phyloP scores from a whole-genome alignment of 2,329 filamentous ascomycete genomes.

The Alternaria angustiovoidea region DNA sequence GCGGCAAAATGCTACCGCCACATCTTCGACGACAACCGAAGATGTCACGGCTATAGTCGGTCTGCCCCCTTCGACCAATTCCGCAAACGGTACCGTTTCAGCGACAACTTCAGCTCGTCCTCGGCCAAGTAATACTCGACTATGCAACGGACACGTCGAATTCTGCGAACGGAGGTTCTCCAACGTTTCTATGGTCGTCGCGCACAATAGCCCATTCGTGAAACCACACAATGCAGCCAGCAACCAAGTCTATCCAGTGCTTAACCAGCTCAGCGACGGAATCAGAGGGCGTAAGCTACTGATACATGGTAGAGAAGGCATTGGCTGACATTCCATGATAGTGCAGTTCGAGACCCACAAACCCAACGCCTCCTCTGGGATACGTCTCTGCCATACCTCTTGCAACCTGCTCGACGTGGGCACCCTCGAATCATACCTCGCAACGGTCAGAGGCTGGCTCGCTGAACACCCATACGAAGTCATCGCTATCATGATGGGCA shows the following conservation, averaged over 20 bases:
- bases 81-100: conserved; percentile 19
- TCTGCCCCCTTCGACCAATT: conserved; percentile 15
- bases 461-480: conserved; percentile 82
- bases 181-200: conserved; percentile 47
- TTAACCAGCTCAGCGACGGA: conserved; percentile 45
- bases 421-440: conserved; percentile 76
- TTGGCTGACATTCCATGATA: conserved; percentile 32
- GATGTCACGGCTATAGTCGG: conserved; percentile 33
- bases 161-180: conserved; percentile 46
- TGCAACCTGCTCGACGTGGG: conserved; percentile 85
- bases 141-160: conserved; percentile 48
- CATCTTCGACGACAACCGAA: conserved; percentile 18
- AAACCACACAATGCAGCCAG: conserved; percentile 41
- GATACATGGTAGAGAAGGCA: neutral
- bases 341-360: conserved; percentile 69
- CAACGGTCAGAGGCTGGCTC: conserved; percentile 75
- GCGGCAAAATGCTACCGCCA: conserved; percentile 22
- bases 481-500: conserved; percentile 84
- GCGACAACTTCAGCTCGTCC: conserved; percentile 18
- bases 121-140: conserved; percentile 36
- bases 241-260: conserved; percentile 41
- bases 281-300: conserved; percentile 44
- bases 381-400: conserved; percentile 78
- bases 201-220: conserved; percentile 49
- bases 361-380: conserved; percentile 65